Conservation (phyloP, 225 moss, liverwort and hornwort genomes). For the Asterella californica region DNA sequence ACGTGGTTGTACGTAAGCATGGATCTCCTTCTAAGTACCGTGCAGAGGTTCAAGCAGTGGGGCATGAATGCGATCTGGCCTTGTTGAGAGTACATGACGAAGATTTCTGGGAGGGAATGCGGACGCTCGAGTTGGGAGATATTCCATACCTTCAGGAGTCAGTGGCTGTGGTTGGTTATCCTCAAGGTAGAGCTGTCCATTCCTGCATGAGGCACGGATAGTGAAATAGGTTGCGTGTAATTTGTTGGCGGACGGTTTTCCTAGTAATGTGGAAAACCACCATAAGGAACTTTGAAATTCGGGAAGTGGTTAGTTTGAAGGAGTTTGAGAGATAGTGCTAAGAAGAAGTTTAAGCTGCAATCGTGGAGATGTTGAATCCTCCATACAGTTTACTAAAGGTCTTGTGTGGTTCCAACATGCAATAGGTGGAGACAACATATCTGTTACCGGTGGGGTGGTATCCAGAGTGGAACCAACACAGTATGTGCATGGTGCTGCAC, state of each 20-base stretch:
- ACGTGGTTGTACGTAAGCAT: conserved; percentile 90
- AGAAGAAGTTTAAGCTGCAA: background rate
- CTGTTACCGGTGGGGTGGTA: conserved; percentile 93
- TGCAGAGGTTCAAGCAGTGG: conserved; percentile 85
- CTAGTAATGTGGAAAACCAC: too few relatives aligned
- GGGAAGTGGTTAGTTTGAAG: too few relatives aligned
- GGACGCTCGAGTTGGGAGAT: conserved; percentile 77
- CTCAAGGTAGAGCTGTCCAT: conserved; percentile 61
- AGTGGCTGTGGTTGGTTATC: conserved; percentile 92
- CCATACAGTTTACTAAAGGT: background rate
- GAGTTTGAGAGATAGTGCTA: background rate
- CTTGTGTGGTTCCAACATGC: background rate
- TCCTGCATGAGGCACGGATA: too few relatives aligned
- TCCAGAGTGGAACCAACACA: conserved; percentile 97
- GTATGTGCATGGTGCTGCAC: conserved; percentile 89
- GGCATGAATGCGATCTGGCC: conserved; percentile 95
- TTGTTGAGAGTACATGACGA: conserved; percentile 67
- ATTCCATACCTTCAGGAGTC: conserved; percentile 93
- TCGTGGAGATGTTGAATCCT: background rate
- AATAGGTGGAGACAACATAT: conserved; percentile 90
- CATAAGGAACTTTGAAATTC: too few relatives aligned
- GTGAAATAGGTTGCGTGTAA: too few relatives aligned
- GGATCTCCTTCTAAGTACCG: conserved; percentile 90
- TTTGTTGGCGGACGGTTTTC: too few relatives aligned
- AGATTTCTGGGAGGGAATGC: conserved; percentile 94